Base-by-base conservation (phyloP, 108 stramenopile genomes). In the Epithemia pelagica region DNA sequence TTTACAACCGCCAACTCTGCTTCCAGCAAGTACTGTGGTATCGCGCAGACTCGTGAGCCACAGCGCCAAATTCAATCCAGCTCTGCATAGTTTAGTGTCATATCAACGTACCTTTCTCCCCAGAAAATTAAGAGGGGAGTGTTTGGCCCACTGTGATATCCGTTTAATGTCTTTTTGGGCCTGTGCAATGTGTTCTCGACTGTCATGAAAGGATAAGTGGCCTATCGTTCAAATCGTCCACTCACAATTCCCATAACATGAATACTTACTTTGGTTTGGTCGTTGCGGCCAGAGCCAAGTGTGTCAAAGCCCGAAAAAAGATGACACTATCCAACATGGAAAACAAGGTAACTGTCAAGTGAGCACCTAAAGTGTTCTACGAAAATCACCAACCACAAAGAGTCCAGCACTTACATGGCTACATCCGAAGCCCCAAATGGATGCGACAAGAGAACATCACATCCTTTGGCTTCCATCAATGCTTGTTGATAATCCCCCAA, bases 1-100 rank as follows among this genome's bases (percentile, higher is more conserved):
- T 26, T 28, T 10, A 55, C 26, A 15, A 51, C 20, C 1, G 65
- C 65, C 25, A 66, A 7, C 65, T 66, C 65, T 23, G 65, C 65
- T 32, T 66, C 65, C 8, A 66, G 28, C 54, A 66, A 29, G 29
- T 30, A 53, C 52, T 66, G 52, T 46, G 15, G 15, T 46, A 46
- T 10, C 5, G 37, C 10, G 37, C 15, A 46, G n/a, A n/a, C n/a
- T n/a, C n/a, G n/a, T 46, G 37, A 46, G 37, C 10, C 15, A 46
- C 5, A 10, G 37, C 15, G 37, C 15, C 37, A 46, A 46, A 46
- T 46, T 15, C 5, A 46, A n/a, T n/a, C n/a, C n/a, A n/a, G n/a
- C n/a, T n/a, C n/a, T n/a, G n/a, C n/a, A n/a, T n/a, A n/a, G n/a
- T n/a, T n/a, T n/a, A n/a, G n/a, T n/a, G n/a, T n/a, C n/a, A n/a